Conservation (phyloP, 345 rosid species). For the Sisymbrium irio region DNA sequence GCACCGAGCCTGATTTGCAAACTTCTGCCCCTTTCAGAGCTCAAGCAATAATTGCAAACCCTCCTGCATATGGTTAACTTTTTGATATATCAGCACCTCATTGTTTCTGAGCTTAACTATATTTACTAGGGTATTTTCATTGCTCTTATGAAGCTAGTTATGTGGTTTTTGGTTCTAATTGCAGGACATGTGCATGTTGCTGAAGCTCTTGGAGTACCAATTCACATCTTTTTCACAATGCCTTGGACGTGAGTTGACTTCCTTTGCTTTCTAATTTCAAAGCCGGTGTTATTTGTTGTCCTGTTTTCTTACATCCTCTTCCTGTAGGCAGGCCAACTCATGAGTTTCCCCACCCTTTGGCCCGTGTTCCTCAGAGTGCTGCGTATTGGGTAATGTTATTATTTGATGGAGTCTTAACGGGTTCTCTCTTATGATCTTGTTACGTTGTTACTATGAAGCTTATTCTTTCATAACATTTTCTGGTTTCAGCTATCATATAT, state of each 20-base stretch:
- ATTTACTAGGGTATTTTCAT: not conserved
- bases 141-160: constrained; percentile 2
- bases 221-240: constrained; percentile 99
- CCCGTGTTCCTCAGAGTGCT: constrained; percentile 95
- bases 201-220: constrained; percentile 94
- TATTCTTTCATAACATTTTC: not conserved
- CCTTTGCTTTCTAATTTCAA: not conserved
- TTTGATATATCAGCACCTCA: not conserved
- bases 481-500: constrained; percentile 78
- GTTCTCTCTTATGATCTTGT: not conserved
- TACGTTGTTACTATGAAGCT: constrained; percentile 3
- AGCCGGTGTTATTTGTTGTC: not conserved
- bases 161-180: constrained; percentile 14
- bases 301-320: constrained; percentile 52
- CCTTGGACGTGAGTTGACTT: constrained; percentile 96
- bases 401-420: not conserved
- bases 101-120: not conserved
- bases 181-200: constrained; percentile 98
- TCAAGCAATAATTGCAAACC: constrained; percentile 97
- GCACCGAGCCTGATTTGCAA: constrained; percentile 83
- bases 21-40: constrained; percentile 74
- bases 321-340: constrained; percentile 94
- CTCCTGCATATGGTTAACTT: constrained; percentile 82
- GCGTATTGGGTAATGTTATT: constrained; percentile 80
- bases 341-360: constrained; percentile 97